phyloP scores from a whole-genome alignment of 305 asterid genomes.

The Solanum hybrid region DNA sequence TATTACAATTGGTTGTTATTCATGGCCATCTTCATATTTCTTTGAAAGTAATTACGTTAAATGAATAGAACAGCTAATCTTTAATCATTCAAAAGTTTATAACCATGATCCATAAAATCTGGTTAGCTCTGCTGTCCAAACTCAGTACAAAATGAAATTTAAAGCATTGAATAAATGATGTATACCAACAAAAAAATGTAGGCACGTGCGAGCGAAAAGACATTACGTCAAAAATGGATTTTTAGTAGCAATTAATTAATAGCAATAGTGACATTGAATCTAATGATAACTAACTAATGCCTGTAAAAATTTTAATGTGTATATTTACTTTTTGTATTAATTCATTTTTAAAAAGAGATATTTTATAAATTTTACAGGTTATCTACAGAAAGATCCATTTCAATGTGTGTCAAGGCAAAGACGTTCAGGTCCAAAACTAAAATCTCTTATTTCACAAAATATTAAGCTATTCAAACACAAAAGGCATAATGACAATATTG shows the following conservation, averaged over 20 bases:
- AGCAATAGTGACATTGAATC: too few relatives aligned
- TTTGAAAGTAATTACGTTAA: background rate
- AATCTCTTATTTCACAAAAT: constrained; percentile 52
- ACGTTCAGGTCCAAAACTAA: constrained; percentile 37
- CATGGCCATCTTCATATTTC: background rate
- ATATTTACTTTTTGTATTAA: background rate
- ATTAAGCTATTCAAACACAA: constrained; percentile 51
- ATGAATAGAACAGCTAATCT: background rate
- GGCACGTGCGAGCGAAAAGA: background rate
- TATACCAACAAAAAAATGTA: background rate
- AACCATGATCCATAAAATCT: background rate
- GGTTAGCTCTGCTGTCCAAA: background rate
- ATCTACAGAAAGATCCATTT: constrained; percentile 58
- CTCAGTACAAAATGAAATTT: background rate
- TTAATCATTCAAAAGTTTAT: background rate
- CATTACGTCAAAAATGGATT: too few relatives aligned
- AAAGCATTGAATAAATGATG: background rate
- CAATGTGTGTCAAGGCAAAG: constrained; percentile 38
- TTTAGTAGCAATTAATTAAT: too few relatives aligned
- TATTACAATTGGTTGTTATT: background rate
- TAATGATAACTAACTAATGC: too few relatives aligned
- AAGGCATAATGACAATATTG: constrained; percentile 39
- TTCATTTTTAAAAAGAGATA: background rate
- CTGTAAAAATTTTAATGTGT: too few relatives aligned
- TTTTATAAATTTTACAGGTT: constrained; percentile 35